Evolutionary conservation across 73 alveolate genomes (phyloP), one percentile per base, ranked within the genome.

Genomic region (Effrenium voratum): DNA sequence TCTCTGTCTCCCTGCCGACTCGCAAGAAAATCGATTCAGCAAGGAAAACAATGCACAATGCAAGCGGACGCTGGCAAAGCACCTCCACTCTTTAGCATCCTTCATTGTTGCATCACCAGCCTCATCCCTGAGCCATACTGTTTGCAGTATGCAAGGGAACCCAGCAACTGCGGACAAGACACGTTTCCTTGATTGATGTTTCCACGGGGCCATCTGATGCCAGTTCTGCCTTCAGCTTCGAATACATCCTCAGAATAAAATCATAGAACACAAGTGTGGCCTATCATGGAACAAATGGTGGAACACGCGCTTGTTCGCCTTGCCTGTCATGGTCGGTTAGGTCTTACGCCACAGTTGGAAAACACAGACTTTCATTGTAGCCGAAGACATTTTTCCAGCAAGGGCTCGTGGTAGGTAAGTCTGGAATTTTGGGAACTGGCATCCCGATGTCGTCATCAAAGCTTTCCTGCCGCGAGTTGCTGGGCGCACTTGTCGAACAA

Each of bases 101-200:
- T 90, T 90, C 96, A 90, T 90, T 70, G 96, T 90, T 75, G 63
- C 96, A 46, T 90, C 96, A 16, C 96, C 96, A 26, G 96, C 96
- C 40, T 49, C 96, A 45, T 90, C 96, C 96, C 96, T 90, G 66
- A 15, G 93, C 76, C 66, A 79, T 30, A 22, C 43, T 0, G 46
- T 2, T 79, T 34, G 41, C 30, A 1, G n/a, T n/a, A 2, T 13
- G 40, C 40, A 28, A 66, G n/a, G n/a, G n/a, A 66, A 66, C n/a
- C 0, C 79, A 66, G 41, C 40, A 66, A 0, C 10, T 2, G n/a
- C 84, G 2, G 82, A 36, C 82, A 81, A 81, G 75, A 36, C 24
- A 46, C 96, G 96, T 90, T 40, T 90, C 96, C 49, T 77, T 49
- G 87, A 90, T 49, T n/a, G 96, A 90, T 2, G 73, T 66, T 45